phyloP scores from a whole-genome alignment of 2,329 filamentous ascomycete species.

The Nannizziopsis barbatae region DNA sequence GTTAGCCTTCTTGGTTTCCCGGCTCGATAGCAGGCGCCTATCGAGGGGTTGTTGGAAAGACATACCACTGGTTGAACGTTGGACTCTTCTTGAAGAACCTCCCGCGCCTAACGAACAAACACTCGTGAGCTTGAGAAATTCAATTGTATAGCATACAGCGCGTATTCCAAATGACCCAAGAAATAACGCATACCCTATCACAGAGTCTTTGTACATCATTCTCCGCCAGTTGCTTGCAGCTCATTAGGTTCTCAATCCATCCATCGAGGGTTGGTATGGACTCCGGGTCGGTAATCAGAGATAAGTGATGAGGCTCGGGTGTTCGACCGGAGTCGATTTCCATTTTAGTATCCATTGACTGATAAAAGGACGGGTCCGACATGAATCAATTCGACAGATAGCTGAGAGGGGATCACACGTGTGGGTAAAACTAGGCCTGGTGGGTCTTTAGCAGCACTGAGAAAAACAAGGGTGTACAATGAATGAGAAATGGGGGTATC shows the following conservation, averaged over 20 bases:
- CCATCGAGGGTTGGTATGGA: slow-evolving; percentile 88
- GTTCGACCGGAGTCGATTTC: slow-evolving; percentile 82
- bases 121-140: slow-evolving; percentile 14
- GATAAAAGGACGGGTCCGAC: slow-evolving; percentile 12
- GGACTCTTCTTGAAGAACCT: slow-evolving; percentile 93
- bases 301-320: slow-evolving; percentile 64
- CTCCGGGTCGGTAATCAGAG: slow-evolving; percentile 68
- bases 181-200: slow-evolving; percentile 63
- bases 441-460: not conserved
- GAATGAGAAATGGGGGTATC: slow-evolving; percentile 8
- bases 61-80: slow-evolving; percentile 97
- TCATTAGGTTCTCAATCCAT: slow-evolving; percentile 98
- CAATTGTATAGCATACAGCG: not conserved
- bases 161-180: not conserved
- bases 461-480: slow-evolving; percentile 1
- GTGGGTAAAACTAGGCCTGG: slow-evolving; percentile 4
- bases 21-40: not conserved
- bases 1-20: not conserved
- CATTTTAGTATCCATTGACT: slow-evolving; percentile 90
- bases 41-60: slow-evolving; percentile 17
- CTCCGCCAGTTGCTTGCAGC: slow-evolving; percentile 94
- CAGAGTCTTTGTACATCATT: slow-evolving; percentile 90
- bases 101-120: slow-evolving; percentile 57
- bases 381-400: slow-evolving; percentile 2
- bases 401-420: slow-evolving; percentile 12